phyloP scores from a whole-genome alignment of 2,329 filamentous ascomycete genomes.

The Talaromyces sp. region DNA sequence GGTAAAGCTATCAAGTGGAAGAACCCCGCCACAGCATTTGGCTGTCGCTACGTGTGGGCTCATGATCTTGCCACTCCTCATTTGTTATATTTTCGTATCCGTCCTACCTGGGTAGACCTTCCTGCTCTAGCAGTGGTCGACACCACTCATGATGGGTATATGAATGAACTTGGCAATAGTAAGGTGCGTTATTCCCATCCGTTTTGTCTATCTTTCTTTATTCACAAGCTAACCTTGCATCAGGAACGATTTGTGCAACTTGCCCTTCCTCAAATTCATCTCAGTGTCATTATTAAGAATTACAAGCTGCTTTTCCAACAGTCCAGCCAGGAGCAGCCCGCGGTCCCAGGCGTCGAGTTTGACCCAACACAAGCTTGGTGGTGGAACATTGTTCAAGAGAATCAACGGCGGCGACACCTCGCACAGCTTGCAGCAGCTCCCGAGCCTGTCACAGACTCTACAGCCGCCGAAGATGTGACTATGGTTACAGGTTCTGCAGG shows the following conservation, averaged over 20 bases:
- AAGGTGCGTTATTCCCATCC: not conserved
- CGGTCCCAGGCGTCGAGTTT: not conserved
- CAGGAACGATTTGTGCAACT: not conserved
- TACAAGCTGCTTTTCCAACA: not conserved
- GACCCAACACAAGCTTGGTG: not conserved
- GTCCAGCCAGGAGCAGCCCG: not conserved
- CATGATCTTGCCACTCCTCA: not conserved
- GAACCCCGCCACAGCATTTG: slow-evolving; percentile 1
- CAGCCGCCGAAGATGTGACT: not conserved
- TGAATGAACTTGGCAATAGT: not conserved
- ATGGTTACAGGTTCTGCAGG: not conserved
- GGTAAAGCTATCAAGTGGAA: slow-evolving; percentile 4
- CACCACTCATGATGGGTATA: not conserved
- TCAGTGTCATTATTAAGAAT: not conserved
- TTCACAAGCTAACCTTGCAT: not conserved
- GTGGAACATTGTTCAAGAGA: not conserved
- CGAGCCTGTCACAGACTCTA: not conserved
- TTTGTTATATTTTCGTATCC: slow-evolving; percentile 4
- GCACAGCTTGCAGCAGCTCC: not conserved
- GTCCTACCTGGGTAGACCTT: not conserved
- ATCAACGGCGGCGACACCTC: not conserved
- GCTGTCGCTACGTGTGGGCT: slow-evolving; percentile 6
- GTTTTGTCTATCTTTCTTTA: not conserved
- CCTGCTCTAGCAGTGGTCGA: not conserved
- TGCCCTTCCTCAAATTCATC: not conserved